phyloP scores from a whole-genome alignment of 2,329 filamentous ascomycete genomes.

The Fusarium pseudocircinatum region DNA sequence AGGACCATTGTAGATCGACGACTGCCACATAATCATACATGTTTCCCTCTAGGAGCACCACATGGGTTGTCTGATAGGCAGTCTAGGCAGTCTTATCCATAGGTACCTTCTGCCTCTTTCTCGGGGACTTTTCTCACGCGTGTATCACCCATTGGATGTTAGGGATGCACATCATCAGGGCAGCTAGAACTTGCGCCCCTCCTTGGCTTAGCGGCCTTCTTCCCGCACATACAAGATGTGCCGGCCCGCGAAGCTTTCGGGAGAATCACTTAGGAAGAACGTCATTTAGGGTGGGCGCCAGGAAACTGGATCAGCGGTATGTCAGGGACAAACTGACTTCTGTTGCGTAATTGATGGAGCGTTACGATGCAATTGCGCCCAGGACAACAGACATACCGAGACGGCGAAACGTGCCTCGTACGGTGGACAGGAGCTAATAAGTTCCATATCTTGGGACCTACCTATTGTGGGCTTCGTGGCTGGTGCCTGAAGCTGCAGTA shows the following conservation, averaged over 20 bases:
- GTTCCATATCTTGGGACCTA: background rate
- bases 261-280: slow-evolving; percentile 17
- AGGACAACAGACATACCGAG: slow-evolving; percentile 30
- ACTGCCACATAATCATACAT: background rate
- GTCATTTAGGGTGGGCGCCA: background rate
- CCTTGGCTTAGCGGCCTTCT: slow-evolving; percentile 26
- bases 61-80: slow-evolving; percentile 25
- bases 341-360: slow-evolving; percentile 32
- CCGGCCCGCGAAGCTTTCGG: slow-evolving; percentile 36
- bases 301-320: background rate
- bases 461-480: background rate
- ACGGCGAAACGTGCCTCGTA: slow-evolving; percentile 39
- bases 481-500: background rate
- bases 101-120: slow-evolving; percentile 16
- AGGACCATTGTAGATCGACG: background rate
- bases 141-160: slow-evolving; percentile 25
- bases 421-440: slow-evolving; percentile 37
- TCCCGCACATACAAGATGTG: slow-evolving; percentile 33
- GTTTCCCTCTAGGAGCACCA: slow-evolving; percentile 1
- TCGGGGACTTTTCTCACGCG: slow-evolving; percentile 22
- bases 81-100: slow-evolving; percentile 8
- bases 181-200: slow-evolving; percentile 10
- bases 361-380: slow-evolving; percentile 25
- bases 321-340: slow-evolving; percentile 11
- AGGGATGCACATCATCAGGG: slow-evolving; percentile 33